Evolutionary conservation across 345 rosid species (phyloP), one percentile per base, ranked within the genome.

Genomic region (Syzygium grande): DNA sequence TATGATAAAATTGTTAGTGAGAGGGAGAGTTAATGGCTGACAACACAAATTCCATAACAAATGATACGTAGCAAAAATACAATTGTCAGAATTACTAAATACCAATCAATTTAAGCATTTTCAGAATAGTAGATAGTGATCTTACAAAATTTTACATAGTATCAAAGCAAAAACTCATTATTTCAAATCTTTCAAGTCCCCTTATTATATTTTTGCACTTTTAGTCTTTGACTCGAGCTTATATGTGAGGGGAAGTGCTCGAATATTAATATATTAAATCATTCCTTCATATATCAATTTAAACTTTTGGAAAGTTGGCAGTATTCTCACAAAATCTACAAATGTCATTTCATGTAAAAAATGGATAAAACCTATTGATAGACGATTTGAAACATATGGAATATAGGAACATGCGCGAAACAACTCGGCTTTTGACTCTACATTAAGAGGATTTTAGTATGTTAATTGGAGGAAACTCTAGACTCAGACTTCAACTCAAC

Each of bases 41-140:
- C 22, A 15, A 15, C 43, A 10, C 43, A 30, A 68, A 30, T 68
- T 68, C 12, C 1, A 68, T 30, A 68, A 34, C 46, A 68, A 10
- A 68, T 17, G 13, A 68, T 9, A 41, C 46, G 19, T 9, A 38
- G 21, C 30, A 19, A 68, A 68, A 34, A 4, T 4, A 17, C 46
- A 19, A 34, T 7, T 0, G 5, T 68, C 19, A 68, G 46, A 68
- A 34, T 34, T 2, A 34, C 4, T 34, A 68, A 68, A 34, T 8
- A 68, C 25, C 1, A 21, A 34, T 34, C 25, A 9, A 68, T 68
- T 68, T 68, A 68, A 68, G 80, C 43, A n/a, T 1, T 61, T 61
- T 29, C 16, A 29, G 29, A 61, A 61, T 6, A 1, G 14, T 61
- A 6, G 19, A 0, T 0, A 61, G 0, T 0, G 2, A 61, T 61